Conservation (phyloP, 2,329 filamentous ascomycete genomes). For the Stromatinia cepivora region DNA sequence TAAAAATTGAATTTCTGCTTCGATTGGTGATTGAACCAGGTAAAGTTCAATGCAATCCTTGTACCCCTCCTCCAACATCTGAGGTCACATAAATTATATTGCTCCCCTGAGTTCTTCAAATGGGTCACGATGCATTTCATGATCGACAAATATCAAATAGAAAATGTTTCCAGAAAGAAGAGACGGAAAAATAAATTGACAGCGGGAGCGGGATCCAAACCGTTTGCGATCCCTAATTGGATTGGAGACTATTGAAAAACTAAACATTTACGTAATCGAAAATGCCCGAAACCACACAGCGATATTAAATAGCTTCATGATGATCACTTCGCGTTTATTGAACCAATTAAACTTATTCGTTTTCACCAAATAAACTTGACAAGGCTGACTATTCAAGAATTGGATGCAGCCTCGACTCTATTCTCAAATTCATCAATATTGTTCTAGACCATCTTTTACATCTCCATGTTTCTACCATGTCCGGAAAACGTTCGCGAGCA, state of each 20-base stretch:
- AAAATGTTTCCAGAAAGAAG: not conserved
- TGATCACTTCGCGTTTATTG: not conserved
- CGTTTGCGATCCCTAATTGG: not conserved
- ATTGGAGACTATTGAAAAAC: not conserved
- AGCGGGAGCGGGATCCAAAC: not conserved
- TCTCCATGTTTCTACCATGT: constrained; percentile 53
- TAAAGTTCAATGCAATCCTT: not conserved
- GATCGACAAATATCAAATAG: not conserved
- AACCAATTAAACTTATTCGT: not conserved
- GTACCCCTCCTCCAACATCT: not conserved
- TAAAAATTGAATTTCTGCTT: not conserved
- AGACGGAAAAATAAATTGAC: not conserved
- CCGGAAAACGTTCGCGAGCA: constrained; percentile 75
- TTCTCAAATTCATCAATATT: constrained; percentile 7
- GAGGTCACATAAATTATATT: not conserved
- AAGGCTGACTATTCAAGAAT: constrained; percentile 16
- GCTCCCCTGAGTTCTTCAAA: not conserved
- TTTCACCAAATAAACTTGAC: constrained; percentile 3
- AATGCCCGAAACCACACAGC: not conserved
- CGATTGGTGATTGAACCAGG: not conserved
- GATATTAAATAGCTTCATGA: not conserved
- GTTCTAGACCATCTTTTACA: not conserved
- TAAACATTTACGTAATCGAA: not conserved
- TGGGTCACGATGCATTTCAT: not conserved
- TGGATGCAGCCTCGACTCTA: constrained; percentile 12